Conservation (phyloP, 2,329 filamentous ascomycete species). For the Fusarium circinatum region DNA sequence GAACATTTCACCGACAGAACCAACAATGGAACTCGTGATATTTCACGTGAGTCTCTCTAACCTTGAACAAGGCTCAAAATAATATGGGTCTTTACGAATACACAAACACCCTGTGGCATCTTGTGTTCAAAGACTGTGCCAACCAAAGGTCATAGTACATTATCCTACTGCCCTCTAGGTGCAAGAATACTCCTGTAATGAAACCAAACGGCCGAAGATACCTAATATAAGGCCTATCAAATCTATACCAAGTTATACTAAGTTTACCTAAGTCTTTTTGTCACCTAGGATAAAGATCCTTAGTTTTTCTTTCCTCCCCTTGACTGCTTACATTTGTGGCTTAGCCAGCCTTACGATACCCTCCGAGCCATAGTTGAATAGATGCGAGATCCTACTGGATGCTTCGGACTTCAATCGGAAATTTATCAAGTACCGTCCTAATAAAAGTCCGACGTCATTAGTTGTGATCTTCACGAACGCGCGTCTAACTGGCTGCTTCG, state of each 20-base stretch:
- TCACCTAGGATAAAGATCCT: not conserved
- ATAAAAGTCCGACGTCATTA: not conserved
- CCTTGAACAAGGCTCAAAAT: not conserved
- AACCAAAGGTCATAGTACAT: not conserved
- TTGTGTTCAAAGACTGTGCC: not conserved
- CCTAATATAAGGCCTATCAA: not conserved
- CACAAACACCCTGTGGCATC: not conserved
- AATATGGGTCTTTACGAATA: not conserved
- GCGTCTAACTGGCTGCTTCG: not conserved
- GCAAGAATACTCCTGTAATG: not conserved
- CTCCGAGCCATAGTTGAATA: too few relatives aligned
- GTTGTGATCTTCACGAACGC: not conserved
- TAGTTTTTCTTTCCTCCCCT: not conserved
- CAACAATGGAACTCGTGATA: not conserved
- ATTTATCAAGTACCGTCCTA: not conserved
- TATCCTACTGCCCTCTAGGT: not conserved
- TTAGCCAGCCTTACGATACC: not conserved
- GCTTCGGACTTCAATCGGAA: not conserved
- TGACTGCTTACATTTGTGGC: not conserved
- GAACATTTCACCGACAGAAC: not conserved
- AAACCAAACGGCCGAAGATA: too few relatives aligned
- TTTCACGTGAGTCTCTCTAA: not conserved
- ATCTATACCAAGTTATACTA: fast-evolving
- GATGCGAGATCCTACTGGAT: not conserved
- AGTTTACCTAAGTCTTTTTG: not conserved